A percentile compares a stretch with the other conserved stretches of the same genome.
Conservation (phyloP, 768 basidiomycete species). For the Mycena chlorophos region DNA sequence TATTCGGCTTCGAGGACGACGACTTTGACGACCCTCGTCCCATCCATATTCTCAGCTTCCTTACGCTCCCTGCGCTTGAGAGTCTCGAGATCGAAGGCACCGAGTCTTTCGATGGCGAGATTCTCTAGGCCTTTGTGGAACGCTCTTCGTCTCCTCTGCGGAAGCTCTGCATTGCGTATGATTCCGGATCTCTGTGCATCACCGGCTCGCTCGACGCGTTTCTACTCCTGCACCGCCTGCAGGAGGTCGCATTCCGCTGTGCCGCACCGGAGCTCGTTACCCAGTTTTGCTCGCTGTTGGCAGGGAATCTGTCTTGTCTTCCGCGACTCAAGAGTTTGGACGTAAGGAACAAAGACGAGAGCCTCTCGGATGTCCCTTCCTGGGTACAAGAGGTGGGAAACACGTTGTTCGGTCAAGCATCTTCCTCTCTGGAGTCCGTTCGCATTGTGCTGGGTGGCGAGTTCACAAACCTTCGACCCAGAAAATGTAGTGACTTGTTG, state of each 20-base stretch:
- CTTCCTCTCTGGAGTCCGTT: too few species aligned
- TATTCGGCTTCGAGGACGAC: background rate
- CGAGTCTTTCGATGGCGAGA: background rate
- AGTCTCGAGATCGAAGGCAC: background rate
- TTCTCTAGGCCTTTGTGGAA: background rate
- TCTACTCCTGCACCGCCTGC: background rate
- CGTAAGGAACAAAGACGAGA: too few species aligned
- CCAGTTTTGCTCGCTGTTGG: too few species aligned
- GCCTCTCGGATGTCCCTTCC: too few species aligned
- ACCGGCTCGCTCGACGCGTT: background rate
- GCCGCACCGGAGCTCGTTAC: too few species aligned
- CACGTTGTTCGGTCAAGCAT: too few species aligned
- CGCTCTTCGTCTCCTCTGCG: background rate
- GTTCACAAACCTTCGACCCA: too few species aligned
- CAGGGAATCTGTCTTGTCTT: too few species aligned
- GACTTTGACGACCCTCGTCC: background rate
- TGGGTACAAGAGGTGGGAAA: too few species aligned
- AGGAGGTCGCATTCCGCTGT: background rate
- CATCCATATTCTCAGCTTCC: background rate
- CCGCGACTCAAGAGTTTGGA: too few species aligned
- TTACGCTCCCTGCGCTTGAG: background rate
- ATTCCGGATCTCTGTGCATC: background rate
- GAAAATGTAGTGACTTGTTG: too few species aligned
- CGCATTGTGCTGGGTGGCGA: too few species aligned
- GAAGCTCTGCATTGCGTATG: background rate